These are phyloP conservation scores for Malassezia caprae DNA, from an alignment of 1,284 basidiomycete species.

Conservation along the genomic window DNA sequence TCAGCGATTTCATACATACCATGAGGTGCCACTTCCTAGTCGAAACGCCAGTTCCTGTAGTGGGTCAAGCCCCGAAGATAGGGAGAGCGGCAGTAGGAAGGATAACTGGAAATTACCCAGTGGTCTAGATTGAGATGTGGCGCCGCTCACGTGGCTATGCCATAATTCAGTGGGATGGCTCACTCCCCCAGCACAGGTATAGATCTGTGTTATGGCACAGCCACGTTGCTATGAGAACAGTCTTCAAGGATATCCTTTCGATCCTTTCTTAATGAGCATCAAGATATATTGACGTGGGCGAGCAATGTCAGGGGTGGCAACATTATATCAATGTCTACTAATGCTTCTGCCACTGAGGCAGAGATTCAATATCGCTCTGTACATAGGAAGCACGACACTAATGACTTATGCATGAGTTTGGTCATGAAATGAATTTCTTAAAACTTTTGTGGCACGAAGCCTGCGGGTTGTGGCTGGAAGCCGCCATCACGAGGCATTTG, in stretches of 20 bases:
- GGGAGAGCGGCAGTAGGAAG: neutral
- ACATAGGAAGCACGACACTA: neutral
- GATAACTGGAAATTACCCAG: neutral
- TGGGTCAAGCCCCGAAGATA: neutral
- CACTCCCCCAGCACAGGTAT: no score
- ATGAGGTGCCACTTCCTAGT: neutral
- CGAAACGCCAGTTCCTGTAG: neutral
- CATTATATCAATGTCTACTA: neutral
- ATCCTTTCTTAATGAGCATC: no score
- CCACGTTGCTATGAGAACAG: neutral
- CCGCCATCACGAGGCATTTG: slow-evolving; percentile 28
- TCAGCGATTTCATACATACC: neutral
- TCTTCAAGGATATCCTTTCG: neutral
- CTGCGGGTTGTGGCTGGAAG: slow-evolving; percentile 29
- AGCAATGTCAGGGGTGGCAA: neutral
- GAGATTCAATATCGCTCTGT: neutral
- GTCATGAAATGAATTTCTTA: neutral
- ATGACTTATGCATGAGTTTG: neutral
- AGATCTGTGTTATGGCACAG: neutral
- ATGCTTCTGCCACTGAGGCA: neutral
- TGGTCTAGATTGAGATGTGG: neutral
- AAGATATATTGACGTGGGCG: no score
- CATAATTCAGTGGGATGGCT: neutral
- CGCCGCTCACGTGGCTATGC: neutral
- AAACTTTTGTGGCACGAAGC: neutral